Base-by-base conservation (phyloP, 169 alveolate genomes). In the Cytauxzoon felis region DNA sequence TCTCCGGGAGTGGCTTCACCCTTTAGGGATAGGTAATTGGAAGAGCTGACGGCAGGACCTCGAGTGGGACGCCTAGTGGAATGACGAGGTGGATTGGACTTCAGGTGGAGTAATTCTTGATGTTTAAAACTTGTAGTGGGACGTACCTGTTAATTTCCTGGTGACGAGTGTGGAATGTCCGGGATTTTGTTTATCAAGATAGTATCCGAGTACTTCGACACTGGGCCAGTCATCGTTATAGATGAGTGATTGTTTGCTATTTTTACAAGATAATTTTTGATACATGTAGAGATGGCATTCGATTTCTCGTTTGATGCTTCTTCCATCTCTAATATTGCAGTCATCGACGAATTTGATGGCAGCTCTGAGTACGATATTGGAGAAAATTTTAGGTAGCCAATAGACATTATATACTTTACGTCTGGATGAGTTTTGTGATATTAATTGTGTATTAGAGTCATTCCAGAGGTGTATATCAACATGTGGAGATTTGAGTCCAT, bases 211-310 rank as follows among this genome's bases (percentile, higher is more conserved):
- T 34, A 89, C 52, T 52, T 89, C 94, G 38, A 93, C 85, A 5
- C 90, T 87, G 5, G 94, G 94, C 94, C 94, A 89, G 21, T 91
- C 93, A 61, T 89, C 94, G n/a, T 73, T 82, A 32, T 60, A 41
- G 30, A 78, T 59, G 27, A 54, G 50, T 24, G 78, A 79, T 18
- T 72, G 33, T 34, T 48, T 19, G 57, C 43, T 24, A 23, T 86
- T 61, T 0, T 57, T 75, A 41, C 57, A 69, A 5, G 68, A 52
- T 43, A 89, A 53, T 33, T 84, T 62, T 58, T 88, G 91, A 70
- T 88, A 89, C 34, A 89, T 88, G 70, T 86, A 89, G 61, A 89
- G 62, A 57, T 89, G 94, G 60, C 94, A 89, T 47, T 90, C 94
- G 32, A 89, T 89, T 61, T 89, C 94, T 13, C 94, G 76, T 80